A percentile compares a stretch with the other conserved stretches of the same genome.
phyloP scores from a whole-genome alignment of 768 basidiomycete species.

The Multifurca ochricompacta region DNA sequence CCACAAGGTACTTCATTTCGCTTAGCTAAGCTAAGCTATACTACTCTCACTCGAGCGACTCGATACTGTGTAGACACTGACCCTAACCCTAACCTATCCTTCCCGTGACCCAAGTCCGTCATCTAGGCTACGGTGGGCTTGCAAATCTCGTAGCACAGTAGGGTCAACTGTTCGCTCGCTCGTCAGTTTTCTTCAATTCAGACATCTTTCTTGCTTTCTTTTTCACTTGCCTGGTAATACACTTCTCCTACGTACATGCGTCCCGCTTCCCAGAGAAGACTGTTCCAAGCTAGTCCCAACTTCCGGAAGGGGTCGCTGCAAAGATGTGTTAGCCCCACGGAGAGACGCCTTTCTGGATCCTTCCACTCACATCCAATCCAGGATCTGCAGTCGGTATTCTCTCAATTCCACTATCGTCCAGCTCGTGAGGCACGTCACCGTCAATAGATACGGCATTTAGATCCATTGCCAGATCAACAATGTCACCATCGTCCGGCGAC shows the following conservation, averaged over 20 bases:
- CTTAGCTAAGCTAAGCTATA: constrained; percentile 10
- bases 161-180: constrained; percentile 61
- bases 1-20: constrained; percentile 15
- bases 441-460: constrained; percentile 80
- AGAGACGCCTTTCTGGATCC: constrained; percentile 22
- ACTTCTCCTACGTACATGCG: constrained; percentile 91
- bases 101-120: constrained; percentile 11
- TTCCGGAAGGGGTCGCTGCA: constrained; percentile 61
- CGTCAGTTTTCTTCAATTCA: constrained; percentile 15
- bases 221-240: constrained; percentile 68
- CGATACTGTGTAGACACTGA: no score
- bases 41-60: no score
- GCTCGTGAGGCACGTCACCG: constrained; percentile 49
- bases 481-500: constrained; percentile 74
- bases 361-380: constrained; percentile 65
- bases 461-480: constrained; percentile 85
- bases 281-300: constrained; percentile 50
- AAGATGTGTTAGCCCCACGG: constrained; percentile 12
- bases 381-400: constrained; percentile 90
- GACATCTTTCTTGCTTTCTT: background rate
- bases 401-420: constrained; percentile 79
- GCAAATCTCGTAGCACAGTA: constrained; percentile 77
- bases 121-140: constrained; percentile 79
- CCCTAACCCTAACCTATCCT: background rate
- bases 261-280: constrained; percentile 42